Evolutionary conservation across 352 stramenopile genomes (phyloP), one percentile per base, ranked within the genome.

Genomic region (Pythium brachiatum): DNA sequence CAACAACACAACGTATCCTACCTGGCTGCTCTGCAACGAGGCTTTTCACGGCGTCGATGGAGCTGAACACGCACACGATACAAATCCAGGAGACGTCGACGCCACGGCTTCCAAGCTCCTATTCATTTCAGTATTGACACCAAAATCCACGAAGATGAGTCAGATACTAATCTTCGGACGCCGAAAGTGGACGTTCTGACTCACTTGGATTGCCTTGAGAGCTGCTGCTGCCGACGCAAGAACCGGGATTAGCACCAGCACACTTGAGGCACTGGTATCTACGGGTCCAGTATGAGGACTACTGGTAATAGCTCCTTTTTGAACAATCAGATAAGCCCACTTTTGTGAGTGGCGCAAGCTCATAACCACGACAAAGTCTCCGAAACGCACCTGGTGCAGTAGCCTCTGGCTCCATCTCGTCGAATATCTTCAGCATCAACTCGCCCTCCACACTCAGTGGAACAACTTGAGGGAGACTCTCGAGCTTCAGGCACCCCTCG

Each of bases 31-130:
- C 27, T 6, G 16, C 13, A 8, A 39, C 38, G 21, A 48, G 38
- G 4, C 34, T 38, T 18, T 23, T 46, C 1, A 53, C 55, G 5
- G 55, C 62, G 0, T 69, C 62, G 18, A 60, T 31, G 5, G 31
- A 20, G 34, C 62, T 64, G n/a, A 25, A 63, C 18, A 69, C 32
- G 16, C 54, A 69, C 12, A 69, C 55, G 32, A 69, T 56, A 21
- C 54, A 54, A 20, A 64, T 59, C 2, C 26, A 55, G 9, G 62
- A 41, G 8, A 47, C 12, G 12, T 13, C 12, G 7, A 69, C 62
- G 32, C 55, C 48, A 15, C 62, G 62, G 0, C 16, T 50, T 26
- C 26, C 25, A 13, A 69, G 39, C 44, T 63, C 55, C 62, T 69
- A 27, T 21, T 38, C 5, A 39, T n/a, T n/a, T n/a, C n/a, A n/a